These are phyloP conservation scores for Diaporthe sp. DNA, from an alignment of 2,329 filamentous ascomycete genomes.

Conservation along the genomic window DNA sequence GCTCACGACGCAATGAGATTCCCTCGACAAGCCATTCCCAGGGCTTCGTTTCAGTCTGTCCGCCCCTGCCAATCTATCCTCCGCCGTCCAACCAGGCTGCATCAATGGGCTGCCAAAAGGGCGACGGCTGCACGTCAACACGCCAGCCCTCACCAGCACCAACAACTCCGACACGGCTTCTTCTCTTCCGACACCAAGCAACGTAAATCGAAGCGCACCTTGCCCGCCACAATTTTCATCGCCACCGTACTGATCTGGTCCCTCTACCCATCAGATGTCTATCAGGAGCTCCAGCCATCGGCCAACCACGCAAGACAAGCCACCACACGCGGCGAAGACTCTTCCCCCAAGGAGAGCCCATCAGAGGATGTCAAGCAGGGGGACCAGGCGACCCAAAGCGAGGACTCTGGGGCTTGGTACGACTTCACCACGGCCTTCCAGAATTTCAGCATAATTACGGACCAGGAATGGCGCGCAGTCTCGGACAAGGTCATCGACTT, in stretches of 20 bases:
- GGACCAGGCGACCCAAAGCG: constrained; percentile 39
- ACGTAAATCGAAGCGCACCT: constrained; percentile 41
- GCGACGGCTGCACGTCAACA: neutral
- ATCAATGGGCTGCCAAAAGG: constrained; percentile 21
- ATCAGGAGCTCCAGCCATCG: constrained; percentile 43
- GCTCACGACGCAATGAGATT: constrained; percentile 30
- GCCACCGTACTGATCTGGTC: constrained; percentile 55
- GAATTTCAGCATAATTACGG: constrained; percentile 67
- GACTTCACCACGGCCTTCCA: constrained; percentile 63
- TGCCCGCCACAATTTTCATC: constrained; percentile 50
- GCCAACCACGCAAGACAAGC: constrained; percentile 23
- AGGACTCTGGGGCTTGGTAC: constrained; percentile 59
- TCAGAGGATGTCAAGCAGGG: constrained; percentile 44
- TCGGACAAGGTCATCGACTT: constrained; percentile 75
- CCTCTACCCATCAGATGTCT: constrained; percentile 56
- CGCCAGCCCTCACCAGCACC: neutral
- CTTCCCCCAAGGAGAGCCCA: neutral
- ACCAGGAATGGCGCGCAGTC: constrained; percentile 68
- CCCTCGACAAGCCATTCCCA: constrained; percentile 19
- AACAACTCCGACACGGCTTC: constrained; percentile 43
- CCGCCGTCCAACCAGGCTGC: constrained; percentile 25
- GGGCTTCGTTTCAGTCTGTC: neutral
- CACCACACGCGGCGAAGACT: constrained; percentile 30
- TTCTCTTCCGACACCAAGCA: constrained; percentile 42
- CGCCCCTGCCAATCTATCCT: constrained; percentile 4